A percentile compares a stretch with the other conserved stretches of the same genome.
Evolutionary conservation across 306 rosid species (phyloP).

Genomic region (cucumber (Cucumis sativus)): Cucumber_9930_V3 NC_026656.2:6774501-6775000

Average conservation of each 20-base stretch:
- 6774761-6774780: conserved; percentile 79
- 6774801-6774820: conserved; percentile 97
- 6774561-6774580: conserved; percentile 22
- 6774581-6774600: conserved; percentile 95
- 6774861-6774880: background rate
- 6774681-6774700: background rate
- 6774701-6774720: conserved; percentile 63
- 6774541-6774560: background rate
- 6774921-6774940: background rate
- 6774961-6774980: background rate
- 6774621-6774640: conserved; percentile 58
- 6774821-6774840: conserved; percentile 5
- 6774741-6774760: conserved; percentile 91
- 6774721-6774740: conserved; percentile 91
- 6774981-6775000: background rate
- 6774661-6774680: background rate
- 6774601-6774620: conserved; percentile 88
- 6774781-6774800: conserved; percentile 98
- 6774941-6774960: background rate
- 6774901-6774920: background rate
- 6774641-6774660: background rate
- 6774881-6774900: background rate
- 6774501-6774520: conserved; percentile 29
- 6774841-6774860: background rate
- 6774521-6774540: background rate